These are phyloP conservation scores for Saussurea involucrata DNA, from an alignment of 129 eudicot genomes.

Conservation along the genomic window DNA sequence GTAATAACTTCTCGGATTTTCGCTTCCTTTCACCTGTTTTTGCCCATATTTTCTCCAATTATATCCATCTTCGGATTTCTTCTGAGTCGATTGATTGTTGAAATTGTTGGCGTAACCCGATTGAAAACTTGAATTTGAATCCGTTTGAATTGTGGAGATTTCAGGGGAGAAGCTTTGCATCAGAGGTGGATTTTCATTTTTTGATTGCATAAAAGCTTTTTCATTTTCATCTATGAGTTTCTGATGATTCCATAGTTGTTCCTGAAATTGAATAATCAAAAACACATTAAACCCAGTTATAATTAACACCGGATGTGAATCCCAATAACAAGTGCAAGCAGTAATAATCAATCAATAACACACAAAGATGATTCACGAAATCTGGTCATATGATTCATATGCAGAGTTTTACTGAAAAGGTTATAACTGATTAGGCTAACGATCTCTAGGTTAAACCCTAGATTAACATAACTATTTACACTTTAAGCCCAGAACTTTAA, in stretches of 20 bases:
- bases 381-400: too few relatives aligned
- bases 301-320: too few relatives aligned
- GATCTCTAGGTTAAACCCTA: too few relatives aligned
- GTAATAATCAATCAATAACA: too few relatives aligned
- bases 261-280: constrained; percentile 30
- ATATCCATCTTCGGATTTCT: constrained; percentile 70
- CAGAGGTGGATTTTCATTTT: constrained; percentile 25
- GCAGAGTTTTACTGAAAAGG: too few relatives aligned
- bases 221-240: constrained; percentile 25
- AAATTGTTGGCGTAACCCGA: constrained; percentile 23
- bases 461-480: too few relatives aligned
- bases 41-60: constrained; percentile 95
- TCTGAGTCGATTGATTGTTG: constrained; percentile 27
- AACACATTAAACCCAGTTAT: neutral
- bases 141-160: constrained; percentile 45
- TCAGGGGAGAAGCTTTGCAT: constrained; percentile 52
- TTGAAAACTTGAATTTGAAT: constrained; percentile 33
- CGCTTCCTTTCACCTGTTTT: constrained; percentile 86
- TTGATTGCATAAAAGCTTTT: constrained; percentile 30
- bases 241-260: constrained; percentile 28
- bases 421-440: too few relatives aligned
- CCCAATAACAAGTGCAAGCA: too few relatives aligned
- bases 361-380: too few relatives aligned
- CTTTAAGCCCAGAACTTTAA: too few relatives aligned
- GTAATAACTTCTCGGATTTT: constrained; percentile 83